Evolutionary conservation across 164 flowering plant genomes (phyloP), one percentile per base, ranked within the genome.

Genomic region (Kalanchoe fedtschenkoi): DNA sequence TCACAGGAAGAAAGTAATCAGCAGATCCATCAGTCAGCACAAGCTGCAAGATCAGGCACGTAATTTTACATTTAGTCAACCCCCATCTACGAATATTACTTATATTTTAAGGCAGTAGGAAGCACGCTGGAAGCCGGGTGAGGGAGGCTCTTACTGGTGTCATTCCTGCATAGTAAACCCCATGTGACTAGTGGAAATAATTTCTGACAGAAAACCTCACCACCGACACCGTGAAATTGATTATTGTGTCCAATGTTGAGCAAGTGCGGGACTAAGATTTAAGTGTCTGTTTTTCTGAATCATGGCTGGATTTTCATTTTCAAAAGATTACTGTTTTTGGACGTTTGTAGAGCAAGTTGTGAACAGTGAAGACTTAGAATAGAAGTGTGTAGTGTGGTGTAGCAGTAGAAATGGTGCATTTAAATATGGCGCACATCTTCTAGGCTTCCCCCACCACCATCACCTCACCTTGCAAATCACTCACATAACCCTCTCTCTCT

Each of bases 191-290:
- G 53, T 44, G 53, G 53, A 44, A 44, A 11, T 44, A 44, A 22
- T 16, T 26, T 19, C 22, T 5, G 54, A 47, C 54, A 47, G 24
- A 47, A 47, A 47, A 24, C 56, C 30, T 32, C 51, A 51, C 56
- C 56, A 51, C 32, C 56, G 30, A 51, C 56, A 22, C 56, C 56
- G n/a, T 51, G 56, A 51, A 51, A 51, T 10, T n/a, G 5, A 32
- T n/a, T 30, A 51, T 16, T 51, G 5, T 47, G 28, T 47, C 24
- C 24, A 14, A 5, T 47, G 54, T 47, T 47, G 7, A 47, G 3
- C 21, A 7, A 0, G 13, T 22, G 28, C 13, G 2, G 10, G 14
- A 8, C 24, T 22, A 10, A 11, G 29, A 47, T 47, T 47, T 47
- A 47, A 47, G 54, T 22, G 24, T 7, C 0, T 22, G 2, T 22